A percentile compares a stretch with the other conserved stretches of the same genome.
phyloP scores from a whole-genome alignment of 23 red algal genomes.

The Cyanidiococcus yangmingshanensis region DNA sequence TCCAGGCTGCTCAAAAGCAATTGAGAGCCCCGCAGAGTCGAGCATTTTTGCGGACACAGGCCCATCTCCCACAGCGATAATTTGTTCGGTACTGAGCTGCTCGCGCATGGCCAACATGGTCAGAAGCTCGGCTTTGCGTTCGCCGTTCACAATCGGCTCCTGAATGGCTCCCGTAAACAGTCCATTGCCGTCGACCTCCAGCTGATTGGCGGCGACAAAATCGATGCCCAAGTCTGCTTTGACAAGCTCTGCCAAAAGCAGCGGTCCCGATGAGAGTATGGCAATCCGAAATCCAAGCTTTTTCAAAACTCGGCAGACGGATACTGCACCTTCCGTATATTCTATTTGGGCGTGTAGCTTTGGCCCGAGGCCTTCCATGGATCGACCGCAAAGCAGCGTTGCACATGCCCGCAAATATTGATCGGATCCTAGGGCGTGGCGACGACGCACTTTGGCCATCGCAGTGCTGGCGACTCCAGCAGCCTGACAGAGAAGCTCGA shows the following conservation, averaged over 20 bases:
- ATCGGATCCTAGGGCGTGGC: neutral
- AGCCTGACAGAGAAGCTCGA: constrained; percentile 53
- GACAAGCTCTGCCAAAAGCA: constrained; percentile 43
- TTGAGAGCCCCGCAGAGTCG: constrained; percentile 50
- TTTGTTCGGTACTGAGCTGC: constrained; percentile 57
- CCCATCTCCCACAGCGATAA: constrained; percentile 91
- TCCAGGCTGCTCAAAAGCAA: constrained; percentile 85
- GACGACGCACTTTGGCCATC: neutral
- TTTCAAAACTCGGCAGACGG: constrained; percentile 61
- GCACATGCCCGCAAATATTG: constrained; percentile 38
- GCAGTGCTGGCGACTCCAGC: constrained; percentile 18
- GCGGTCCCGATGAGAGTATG: constrained; percentile 59
- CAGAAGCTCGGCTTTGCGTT: constrained; percentile 81
- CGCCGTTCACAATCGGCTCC: constrained; percentile 60
- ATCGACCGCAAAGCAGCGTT: constrained; percentile 15
- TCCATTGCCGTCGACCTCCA: constrained; percentile 44
- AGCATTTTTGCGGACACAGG: constrained; percentile 85
- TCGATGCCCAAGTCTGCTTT: constrained; percentile 70
- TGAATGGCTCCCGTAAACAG: constrained; percentile 52
- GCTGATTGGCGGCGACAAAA: constrained; percentile 65
- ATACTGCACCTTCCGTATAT: constrained; percentile 60
- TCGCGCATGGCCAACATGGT: constrained; percentile 91
- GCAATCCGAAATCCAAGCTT: constrained; percentile 72
- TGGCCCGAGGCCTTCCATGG: neutral
- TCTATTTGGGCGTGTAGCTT: neutral